These are phyloP conservation scores for Diophrys appendiculata DNA, from an alignment of 73 alveolate species.

Conservation along the genomic window DNA sequence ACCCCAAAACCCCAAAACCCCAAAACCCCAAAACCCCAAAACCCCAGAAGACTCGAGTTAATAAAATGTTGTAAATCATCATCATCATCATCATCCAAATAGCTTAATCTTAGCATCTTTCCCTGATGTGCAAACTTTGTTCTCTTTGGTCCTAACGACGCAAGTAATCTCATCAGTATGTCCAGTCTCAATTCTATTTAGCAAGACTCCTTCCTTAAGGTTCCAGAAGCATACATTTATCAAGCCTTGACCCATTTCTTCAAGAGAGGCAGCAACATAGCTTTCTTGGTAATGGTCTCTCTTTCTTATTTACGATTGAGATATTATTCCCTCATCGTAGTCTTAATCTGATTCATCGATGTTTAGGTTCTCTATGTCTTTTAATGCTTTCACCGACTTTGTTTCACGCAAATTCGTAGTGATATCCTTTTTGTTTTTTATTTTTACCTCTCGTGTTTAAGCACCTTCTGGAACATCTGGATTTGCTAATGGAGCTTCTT, in stretches of 20 bases:
- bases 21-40: too few relatives aligned
- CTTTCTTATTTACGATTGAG: background rate
- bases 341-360: slow-evolving; percentile 6
- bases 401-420: background rate
- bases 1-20: too few relatives aligned
- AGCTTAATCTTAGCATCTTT: background rate
- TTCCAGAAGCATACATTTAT: background rate
- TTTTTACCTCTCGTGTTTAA: background rate
- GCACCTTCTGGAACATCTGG: background rate
- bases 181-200: background rate
- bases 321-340: background rate
- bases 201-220: background rate
- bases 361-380: background rate
- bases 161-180: background rate
- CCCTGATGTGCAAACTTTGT: background rate
- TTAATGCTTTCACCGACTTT: background rate
- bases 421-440: background rate
- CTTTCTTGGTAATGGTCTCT: background rate
- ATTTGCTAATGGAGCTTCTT: background rate
- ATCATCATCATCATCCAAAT: slow-evolving; percentile 1
- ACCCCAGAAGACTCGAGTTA: too few relatives aligned
- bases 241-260: background rate
- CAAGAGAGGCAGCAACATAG: background rate
- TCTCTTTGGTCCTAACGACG: background rate
- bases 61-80: background rate